Evolutionary conservation across 75 land plant species (phyloP), one percentile per base, ranked within the genome.

Genomic region (Selaginella tamariscina): DNA sequence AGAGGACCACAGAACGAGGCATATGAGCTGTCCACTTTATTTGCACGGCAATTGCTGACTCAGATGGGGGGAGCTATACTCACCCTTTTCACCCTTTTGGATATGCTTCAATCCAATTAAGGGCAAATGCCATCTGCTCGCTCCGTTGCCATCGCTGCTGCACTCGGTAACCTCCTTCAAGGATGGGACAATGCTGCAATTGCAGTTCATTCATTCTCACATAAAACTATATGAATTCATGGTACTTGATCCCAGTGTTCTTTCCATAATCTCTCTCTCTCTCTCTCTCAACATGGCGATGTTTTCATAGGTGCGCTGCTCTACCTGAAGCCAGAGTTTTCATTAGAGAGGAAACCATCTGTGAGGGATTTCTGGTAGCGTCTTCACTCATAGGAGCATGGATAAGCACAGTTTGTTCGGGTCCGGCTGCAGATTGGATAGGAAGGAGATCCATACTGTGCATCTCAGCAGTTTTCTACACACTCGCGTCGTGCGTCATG

Each of bases 171-270:
- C 75, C 23, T 88, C 31, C 67, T 88, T 63, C 89, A 88, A 66
- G 91, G 91, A 65, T 86, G 86, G 86, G 87, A 86, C 59, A 86
- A 81, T 72, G 91, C 91, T 24, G 82, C 91, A 0, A 87, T 88
- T 32, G 88, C 91, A 32, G 91, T 88, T 83, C 72, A 56, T 22
- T 60, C 63, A 8, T 22, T 22, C 24, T 13, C 9, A 60, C 9
- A 60, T 11, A 60, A 30, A 23, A 1, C 54, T 18, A 70, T 44
- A n/a, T 24, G 70, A 63, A 66, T n/a, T 31, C 23, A 9, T 65
- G 60, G 0, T 65, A 18, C 32, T 24, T 65, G 11, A 26, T 32
- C 13, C 54, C 11, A 15, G 57, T 22, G 0, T 20, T 30, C 55
- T 30, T 44, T 9, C 13, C 29, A 2, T 56, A 26, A 30, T 20